Conservation (phyloP, 1,284 basidiomycete genomes). For the Cutaneotrichosporon sp. region DNA sequence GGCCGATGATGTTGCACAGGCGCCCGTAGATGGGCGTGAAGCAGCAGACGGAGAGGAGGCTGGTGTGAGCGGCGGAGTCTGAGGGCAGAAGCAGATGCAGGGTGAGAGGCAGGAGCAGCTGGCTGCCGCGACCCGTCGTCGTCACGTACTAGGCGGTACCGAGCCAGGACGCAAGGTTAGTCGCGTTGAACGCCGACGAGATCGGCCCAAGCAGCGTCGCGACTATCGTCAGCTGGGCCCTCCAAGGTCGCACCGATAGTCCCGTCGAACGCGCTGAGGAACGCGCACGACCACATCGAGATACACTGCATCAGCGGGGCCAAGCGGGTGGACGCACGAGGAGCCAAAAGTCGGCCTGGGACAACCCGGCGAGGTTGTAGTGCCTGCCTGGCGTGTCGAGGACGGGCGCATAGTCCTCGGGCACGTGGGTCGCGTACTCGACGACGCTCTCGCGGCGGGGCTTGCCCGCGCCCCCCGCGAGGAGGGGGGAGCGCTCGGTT, state of each 20-base stretch:
- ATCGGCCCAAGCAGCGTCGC: slow-evolving; percentile 62
- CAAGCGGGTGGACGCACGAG: slow-evolving; percentile 16
- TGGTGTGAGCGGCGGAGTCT: slow-evolving; percentile 7
- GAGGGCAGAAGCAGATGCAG: too few species aligned
- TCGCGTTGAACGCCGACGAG: slow-evolving; percentile 49
- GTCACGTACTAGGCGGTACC: slow-evolving; percentile 65
- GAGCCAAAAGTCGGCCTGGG: slow-evolving; percentile 35
- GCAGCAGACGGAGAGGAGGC: slow-evolving; percentile 77
- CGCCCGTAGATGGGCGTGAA: slow-evolving; percentile 88
- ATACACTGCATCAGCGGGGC: slow-evolving; percentile 25
- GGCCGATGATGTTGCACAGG: slow-evolving; percentile 81
- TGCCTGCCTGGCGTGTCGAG: slow-evolving; percentile 22
- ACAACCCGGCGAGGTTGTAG: slow-evolving; percentile 45
- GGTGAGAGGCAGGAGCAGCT: too few species aligned
- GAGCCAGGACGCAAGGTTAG: slow-evolving; percentile 73
- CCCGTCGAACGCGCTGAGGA: slow-evolving; percentile 80
- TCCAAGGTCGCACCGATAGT: slow-evolving; percentile 29
- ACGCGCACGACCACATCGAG: slow-evolving; percentile 49
- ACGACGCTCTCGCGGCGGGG: slow-evolving; percentile 19
- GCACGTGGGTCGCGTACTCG: slow-evolving; percentile 21
- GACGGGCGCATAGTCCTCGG: slow-evolving; percentile 17
- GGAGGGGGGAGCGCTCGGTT: slow-evolving; percentile 20
- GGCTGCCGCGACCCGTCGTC: too few species aligned
- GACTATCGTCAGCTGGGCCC: slow-evolving; percentile 26
- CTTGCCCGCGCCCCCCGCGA: slow-evolving; percentile 1